Conservation (phyloP, 73 alveolate genomes). For the Paramecium biaurelia region DNA sequence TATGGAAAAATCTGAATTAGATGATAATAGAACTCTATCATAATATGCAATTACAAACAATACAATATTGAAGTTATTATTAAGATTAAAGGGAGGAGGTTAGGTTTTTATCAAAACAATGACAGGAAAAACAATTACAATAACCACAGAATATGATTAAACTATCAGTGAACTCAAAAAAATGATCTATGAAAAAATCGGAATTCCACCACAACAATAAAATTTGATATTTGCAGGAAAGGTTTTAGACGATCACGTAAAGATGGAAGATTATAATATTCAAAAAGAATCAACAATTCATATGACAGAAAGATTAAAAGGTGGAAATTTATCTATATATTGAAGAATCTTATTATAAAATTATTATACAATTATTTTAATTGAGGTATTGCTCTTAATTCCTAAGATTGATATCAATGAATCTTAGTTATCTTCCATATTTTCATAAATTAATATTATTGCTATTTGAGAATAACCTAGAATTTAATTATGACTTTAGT, state of each 20-base stretch:
- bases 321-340: not conserved
- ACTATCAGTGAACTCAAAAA: not conserved
- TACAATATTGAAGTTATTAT: conserved; percentile 72
- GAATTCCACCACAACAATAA: conserved; percentile 52
- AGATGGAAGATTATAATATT: conserved; percentile 64
- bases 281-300: conserved; percentile 66
- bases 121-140: conserved; percentile 33
- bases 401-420: too few relatives aligned
- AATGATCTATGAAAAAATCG: conserved; percentile 51
- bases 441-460: too few relatives aligned
- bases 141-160: not conserved
- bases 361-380: too few relatives aligned
- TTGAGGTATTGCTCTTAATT: too few relatives aligned
- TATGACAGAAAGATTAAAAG: conserved; percentile 51
- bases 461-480: too few relatives aligned
- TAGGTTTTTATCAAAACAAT: conserved; percentile 61
- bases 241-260: not conserved
- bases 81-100: conserved; percentile 86
- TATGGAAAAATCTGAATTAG: conserved; percentile 78
- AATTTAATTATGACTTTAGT: too few relatives aligned
- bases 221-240: conserved; percentile 62
- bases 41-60: conserved; percentile 67
- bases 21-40: conserved; percentile 70
- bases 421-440: too few relatives aligned
- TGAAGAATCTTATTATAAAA: not conserved